These are phyloP conservation scores for Coriolopsis trogii DNA, from an alignment of 1,284 basidiomycete species.

Conservation along the genomic window DNA sequence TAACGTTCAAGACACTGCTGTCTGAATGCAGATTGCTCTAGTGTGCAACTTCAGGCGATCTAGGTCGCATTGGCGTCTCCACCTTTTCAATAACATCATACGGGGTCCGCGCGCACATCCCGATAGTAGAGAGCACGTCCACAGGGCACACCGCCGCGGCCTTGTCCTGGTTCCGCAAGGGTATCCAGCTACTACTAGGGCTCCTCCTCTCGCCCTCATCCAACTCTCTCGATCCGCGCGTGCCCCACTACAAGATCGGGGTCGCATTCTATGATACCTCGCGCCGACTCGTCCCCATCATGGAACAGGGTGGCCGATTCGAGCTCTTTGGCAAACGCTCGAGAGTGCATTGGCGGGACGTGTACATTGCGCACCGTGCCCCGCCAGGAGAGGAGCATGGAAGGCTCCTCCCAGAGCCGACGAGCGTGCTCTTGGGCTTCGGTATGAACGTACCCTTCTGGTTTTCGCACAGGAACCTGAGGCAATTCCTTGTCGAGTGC, in stretches of 20 bases:
- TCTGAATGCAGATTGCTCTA: neutral
- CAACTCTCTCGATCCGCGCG: neutral
- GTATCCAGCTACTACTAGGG: neutral
- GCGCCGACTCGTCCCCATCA: slow-evolving; percentile 1
- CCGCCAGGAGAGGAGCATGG: neutral
- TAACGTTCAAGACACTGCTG: neutral
- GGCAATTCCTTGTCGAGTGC: neutral
- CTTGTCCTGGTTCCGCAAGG: neutral
- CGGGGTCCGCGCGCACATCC: neutral
- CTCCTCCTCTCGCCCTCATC: neutral
- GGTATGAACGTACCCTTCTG: neutral
- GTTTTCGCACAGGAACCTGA: neutral
- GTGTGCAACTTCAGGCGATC: neutral
- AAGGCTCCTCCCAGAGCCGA: neutral
- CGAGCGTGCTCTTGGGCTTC: neutral
- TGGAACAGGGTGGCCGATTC: neutral
- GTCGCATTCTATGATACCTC: neutral
- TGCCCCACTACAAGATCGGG: neutral
- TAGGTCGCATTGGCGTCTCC: neutral
- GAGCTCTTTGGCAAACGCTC: neutral
- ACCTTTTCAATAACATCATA: neutral
- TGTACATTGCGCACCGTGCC: slow-evolving; percentile 1
- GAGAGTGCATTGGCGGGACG: neutral
- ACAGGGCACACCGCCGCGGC: neutral
- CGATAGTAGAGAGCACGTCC: neutral